Evolutionary conservation across 176 grass and related monocot species (phyloP).

Genomic region (Lolium rigidum): DNA sequence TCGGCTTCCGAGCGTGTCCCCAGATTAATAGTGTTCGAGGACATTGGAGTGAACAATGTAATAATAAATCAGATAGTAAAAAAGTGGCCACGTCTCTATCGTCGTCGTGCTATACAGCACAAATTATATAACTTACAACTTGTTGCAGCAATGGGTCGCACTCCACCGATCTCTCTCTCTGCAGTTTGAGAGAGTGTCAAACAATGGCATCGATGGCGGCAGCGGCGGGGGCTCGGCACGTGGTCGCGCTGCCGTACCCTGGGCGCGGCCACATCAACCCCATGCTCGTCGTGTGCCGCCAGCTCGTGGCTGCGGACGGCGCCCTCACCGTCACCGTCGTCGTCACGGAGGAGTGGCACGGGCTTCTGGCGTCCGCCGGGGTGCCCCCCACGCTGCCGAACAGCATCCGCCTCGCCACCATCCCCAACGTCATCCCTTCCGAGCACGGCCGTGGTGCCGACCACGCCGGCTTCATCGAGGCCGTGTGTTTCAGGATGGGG

Average conservation of each 20-base stretch:
- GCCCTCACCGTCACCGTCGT: slow-evolving; percentile 51
- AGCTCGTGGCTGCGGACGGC: slow-evolving; percentile 45
- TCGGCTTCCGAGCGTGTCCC: neutral
- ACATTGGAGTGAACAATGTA: neutral
- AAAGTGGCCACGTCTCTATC: neutral
- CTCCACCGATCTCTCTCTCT: neutral
- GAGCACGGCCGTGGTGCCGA: slow-evolving; percentile 53
- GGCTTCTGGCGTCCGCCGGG: slow-evolving; percentile 34
- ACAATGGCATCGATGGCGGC: slow-evolving; percentile 21
- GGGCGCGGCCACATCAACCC: slow-evolving; percentile 76
- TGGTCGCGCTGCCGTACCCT: slow-evolving; percentile 66
- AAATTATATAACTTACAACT: neutral
- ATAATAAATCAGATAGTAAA: neutral
- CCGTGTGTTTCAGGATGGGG: slow-evolving; percentile 54
- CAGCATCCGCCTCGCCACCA: slow-evolving; percentile 47
- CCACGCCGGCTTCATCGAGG: slow-evolving; percentile 48
- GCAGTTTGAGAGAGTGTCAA: neutral
- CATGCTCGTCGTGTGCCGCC: slow-evolving; percentile 64
- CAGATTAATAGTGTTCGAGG: neutral
- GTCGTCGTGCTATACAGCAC: neutral
- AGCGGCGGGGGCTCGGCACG: slow-evolving; percentile 21
- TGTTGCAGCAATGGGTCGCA: neutral
- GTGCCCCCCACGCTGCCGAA: slow-evolving; percentile 22
- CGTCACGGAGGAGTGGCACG: slow-evolving; percentile 69
- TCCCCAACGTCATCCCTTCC: slow-evolving; percentile 63